Percentiles rank a stretch among this genome's conserved stretches.
phyloP scores from a whole-genome alignment of 768 basidiomycete species.

The Mycena vulgaris region DNA sequence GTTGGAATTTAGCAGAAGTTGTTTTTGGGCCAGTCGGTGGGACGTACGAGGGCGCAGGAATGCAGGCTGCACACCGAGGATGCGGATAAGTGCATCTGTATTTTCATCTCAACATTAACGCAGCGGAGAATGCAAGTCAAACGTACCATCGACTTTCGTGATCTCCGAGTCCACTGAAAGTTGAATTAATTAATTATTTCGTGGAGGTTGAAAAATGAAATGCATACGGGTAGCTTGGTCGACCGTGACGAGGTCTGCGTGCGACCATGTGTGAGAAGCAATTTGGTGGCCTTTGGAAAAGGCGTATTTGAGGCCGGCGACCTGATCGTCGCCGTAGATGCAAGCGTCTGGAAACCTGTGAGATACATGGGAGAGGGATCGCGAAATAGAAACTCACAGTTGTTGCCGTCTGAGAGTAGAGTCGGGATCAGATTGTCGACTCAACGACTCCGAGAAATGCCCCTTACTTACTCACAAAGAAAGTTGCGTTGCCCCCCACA shows the following conservation, averaged over 20 bases:
- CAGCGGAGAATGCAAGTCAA: not conserved
- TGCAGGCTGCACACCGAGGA: constrained; percentile 40
- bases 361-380: not conserved
- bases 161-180: constrained; percentile 5
- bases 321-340: constrained; percentile 47
- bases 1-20: not conserved
- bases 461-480: constrained; percentile 18
- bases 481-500: constrained; percentile 11
- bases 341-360: constrained; percentile 45
- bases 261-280: constrained; percentile 54
- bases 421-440: not conserved
- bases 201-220: no score
- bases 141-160: constrained; percentile 3
- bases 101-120: no score
- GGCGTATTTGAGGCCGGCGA: constrained; percentile 45
- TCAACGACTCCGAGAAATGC: no score
- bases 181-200: no score
- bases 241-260: constrained; percentile 49
- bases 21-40: not conserved
- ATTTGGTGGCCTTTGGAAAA: constrained; percentile 49
- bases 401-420: not conserved
- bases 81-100: not conserved
- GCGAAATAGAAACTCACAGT: not conserved
- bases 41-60: constrained; percentile 54
- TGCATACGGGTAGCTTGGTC: constrained; percentile 46